Evolutionary conservation across 108 stramenopile genomes (phyloP), one percentile per base, ranked within the genome.

Genomic region (Craspedostauros australis): DNA sequence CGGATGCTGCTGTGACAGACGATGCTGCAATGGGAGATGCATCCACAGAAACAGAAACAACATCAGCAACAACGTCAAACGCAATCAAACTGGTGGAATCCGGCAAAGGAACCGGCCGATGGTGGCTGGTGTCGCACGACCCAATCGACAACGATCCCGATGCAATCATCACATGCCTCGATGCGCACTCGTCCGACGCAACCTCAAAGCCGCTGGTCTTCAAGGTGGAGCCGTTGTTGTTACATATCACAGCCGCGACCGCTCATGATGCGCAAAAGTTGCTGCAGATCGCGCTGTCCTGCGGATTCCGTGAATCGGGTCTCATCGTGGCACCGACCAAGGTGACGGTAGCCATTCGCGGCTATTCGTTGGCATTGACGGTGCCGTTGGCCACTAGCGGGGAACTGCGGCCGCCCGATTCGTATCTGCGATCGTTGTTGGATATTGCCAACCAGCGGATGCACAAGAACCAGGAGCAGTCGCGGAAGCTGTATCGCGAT

Each of bases 251-350:
- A 3, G 86, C 86, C 3, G 54, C 75, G 5, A 73, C 68, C 26
- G 43, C 86, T 23, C 16, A 33, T 12, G 39, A 67, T 3, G 91
- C 80, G 5, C 64, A 64, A 48, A 66, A 66, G 33, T 42, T 92
- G 18, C 54, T 92, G 21, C 64, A 67, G 21, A 25, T 84, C 30
- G 79, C 72, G 50, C 55, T 83, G 29, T 53, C 63, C 15, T 79
- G 69, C 33, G 86, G 86, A 52, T 87, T 86, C 73, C 77, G 91
- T 28, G 91, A 92, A 55, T 85, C 83, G 1, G 91, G 91, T 37
- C 56, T 86, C 54, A 76, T 92, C 0, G 76, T 88, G 0, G 74
- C 80, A 6, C 49, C 53, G 24, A 57, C 61, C 34, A 73, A 77
- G 26, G 79, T 78, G 26, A 88, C 86, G 20, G 83, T 87, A 14